Conservation (phyloP, 129 eudicot species). For the Saussurea involucrata region DNA sequence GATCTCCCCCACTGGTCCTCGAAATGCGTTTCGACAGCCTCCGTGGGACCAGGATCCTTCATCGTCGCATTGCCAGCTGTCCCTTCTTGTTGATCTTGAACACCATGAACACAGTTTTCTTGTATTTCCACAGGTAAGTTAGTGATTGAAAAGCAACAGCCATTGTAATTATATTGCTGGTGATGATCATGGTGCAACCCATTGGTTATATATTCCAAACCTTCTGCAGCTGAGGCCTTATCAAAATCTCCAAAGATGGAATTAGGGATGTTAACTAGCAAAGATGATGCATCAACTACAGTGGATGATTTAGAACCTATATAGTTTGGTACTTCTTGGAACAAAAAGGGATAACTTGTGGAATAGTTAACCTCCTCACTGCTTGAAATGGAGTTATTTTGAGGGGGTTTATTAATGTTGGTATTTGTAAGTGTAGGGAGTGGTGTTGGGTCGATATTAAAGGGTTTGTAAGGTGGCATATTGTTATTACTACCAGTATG, state of each 20-base stretch:
- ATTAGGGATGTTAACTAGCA: conserved; percentile 64
- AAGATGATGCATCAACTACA: conserved; percentile 54
- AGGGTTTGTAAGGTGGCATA: conserved; percentile 36
- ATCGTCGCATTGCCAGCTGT: conserved; percentile 7
- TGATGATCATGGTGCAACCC: conserved; percentile 34
- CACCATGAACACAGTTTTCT: conserved; percentile 28
- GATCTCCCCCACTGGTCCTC: conserved; percentile 50
- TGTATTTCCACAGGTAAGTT: conserved; percentile 31
- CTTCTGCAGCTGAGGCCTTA: conserved; percentile 26
- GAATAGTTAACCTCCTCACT: conserved; percentile 26
- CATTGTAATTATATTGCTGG: conserved; percentile 22
- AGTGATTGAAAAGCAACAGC: conserved; percentile 37
- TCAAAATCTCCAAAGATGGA: conserved; percentile 51
- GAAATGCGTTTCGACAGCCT: conserved; percentile 15
- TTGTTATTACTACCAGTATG: conserved; percentile 21
- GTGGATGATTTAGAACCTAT: conserved; percentile 32
- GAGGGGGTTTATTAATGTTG: conserved; percentile 27
- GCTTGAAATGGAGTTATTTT: conserved; percentile 32
- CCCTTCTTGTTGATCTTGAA: conserved; percentile 34
- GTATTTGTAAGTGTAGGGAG: conserved; percentile 24
- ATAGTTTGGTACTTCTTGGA: conserved; percentile 34
- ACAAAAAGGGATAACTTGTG: conserved; percentile 37
- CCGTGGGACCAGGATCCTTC: conserved; percentile 31
- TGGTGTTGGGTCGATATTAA: conserved; percentile 33
- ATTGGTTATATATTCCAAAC: conserved; percentile 28